These are phyloP conservation scores for Amyloporia xantha DNA, from an alignment of 768 basidiomycete genomes.

Conservation along the genomic window DNA sequence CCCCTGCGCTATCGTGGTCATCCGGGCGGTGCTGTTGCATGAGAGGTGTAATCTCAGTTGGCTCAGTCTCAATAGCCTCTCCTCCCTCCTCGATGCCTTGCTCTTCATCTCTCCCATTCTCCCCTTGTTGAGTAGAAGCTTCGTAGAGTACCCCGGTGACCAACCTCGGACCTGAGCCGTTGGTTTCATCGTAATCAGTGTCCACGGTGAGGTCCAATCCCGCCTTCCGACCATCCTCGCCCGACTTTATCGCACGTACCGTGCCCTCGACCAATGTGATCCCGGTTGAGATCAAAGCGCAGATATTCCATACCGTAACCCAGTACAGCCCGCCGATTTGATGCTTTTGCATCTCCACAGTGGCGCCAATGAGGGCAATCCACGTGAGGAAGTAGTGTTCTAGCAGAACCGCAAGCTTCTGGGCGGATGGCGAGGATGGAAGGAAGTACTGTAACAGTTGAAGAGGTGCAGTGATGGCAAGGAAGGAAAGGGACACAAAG, in stretches of 20 bases:
- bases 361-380: conserved; percentile 47
- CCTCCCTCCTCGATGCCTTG: conserved; percentile 5
- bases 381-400: conserved; percentile 55
- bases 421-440: conserved; percentile 32
- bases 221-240: conserved; percentile 9
- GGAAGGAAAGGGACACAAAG: conserved; percentile 42
- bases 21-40: conserved; percentile 28
- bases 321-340: conserved; percentile 52
- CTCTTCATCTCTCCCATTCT: conserved; percentile 21
- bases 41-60: conserved; percentile 55
- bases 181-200: conserved; percentile 9
- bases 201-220: conserved; percentile 11
- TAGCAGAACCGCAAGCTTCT: conserved; percentile 45
- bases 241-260: conserved; percentile 16
- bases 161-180: conserved; percentile 9
- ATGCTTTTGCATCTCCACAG: conserved; percentile 34
- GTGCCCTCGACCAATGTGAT: conserved; percentile 33
- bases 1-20: conserved; percentile 13
- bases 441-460: conserved; percentile 24
- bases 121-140: conserved; percentile 8
- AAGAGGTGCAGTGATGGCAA: conserved; percentile 39
- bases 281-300: conserved; percentile 35
- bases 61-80: conserved; percentile 29
- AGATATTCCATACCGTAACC: conserved; percentile 47
- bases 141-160: conserved; percentile 21